phyloP scores from a whole-genome alignment of 2,329 filamentous ascomycete genomes.

The Teratosphaeria nubilosa region DNA sequence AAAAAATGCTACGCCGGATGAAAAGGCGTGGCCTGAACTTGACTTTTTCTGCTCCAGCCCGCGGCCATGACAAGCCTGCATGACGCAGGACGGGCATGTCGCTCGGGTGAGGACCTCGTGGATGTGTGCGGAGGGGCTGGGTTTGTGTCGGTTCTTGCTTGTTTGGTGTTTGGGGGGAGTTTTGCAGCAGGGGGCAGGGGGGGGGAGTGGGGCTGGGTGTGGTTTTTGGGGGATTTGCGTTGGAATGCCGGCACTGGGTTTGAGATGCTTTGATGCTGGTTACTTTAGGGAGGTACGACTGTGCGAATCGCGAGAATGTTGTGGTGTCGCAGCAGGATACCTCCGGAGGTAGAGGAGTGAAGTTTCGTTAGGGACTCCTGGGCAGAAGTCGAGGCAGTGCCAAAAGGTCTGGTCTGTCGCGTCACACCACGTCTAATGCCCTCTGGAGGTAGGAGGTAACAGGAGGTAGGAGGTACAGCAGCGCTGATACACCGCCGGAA shows the following conservation, averaged over 20 bases:
- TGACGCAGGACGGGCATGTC: background rate
- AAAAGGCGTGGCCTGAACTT: too few relatives aligned
- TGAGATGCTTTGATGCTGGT: background rate
- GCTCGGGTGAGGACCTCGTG: background rate
- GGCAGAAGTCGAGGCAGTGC: background rate
- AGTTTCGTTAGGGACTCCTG: background rate
- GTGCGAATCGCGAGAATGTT: too few relatives aligned
- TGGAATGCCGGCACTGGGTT: background rate
- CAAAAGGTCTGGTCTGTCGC: background rate
- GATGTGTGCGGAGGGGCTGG: background rate
- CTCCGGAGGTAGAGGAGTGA: background rate
- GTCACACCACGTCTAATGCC: too few relatives aligned
- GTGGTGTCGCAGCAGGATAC: too few relatives aligned
- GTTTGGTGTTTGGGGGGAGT: background rate
- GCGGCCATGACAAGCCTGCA: background rate
- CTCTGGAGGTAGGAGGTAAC: too few relatives aligned
- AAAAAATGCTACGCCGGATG: too few relatives aligned
- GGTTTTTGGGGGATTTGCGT: background rate
- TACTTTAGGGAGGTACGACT: background rate
- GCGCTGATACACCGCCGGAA: too few relatives aligned
- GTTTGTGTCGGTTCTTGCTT: background rate
- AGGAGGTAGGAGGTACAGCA: too few relatives aligned
- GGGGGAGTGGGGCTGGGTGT: too few relatives aligned
- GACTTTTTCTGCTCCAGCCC: background rate
- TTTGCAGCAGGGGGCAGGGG: too few relatives aligned